Evolutionary conservation across 257 asterid species (phyloP), one percentile per base, ranked within the genome.

Genomic region (Marsdenia floribunda): DNA sequence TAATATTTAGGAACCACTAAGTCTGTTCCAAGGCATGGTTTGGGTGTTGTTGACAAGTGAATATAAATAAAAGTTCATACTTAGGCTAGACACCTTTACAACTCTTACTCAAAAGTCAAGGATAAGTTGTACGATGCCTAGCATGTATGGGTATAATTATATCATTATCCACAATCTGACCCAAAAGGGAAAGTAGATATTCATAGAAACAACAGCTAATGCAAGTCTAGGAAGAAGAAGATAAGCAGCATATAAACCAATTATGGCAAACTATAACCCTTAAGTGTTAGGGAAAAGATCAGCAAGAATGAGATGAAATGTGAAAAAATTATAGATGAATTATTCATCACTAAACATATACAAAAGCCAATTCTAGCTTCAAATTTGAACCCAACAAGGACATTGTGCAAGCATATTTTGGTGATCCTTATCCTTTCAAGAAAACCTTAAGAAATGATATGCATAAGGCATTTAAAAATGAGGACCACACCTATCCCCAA

Each of bases 401-500:
- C 55, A 60, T 58, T 19, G 21, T 38, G 47, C 66, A 67, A 22
- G 42, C 46, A 49, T 14, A 14, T 38, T 5, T 9, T 71, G 14
- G 21, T 65, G 26, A 6, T 49, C 26, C 18, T 8, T 29, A 5
- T 58, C 70, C 77, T 71, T 71, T 10, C 50, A 71, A 72, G 22
- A 5, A 37, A 52, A 72, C 15, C 21, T 5, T 40, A 10, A 40
- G 9, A 55, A 35, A 52, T 22, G 64, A 59, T 44, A 40, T 40
- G 59, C 65, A 53, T 16, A 18, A 55, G 63, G 70, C 42, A 22
- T 46, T 70, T 22, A 21, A 11, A 5, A n/a, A 54, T 24, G 64
- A 66, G 52, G 77, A 26, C 50, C 67, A 26, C 50, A 66, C 69
- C 74, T 92, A 94, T 84, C 98, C 96, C 99, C 98, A 92, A 46